A percentile compares a stretch with the other conserved stretches of the same genome.
These are phyloP conservation scores for Chrysosphaeria jannelii DNA, from an alignment of 2,329 filamentous ascomycete genomes.

Conservation along the genomic window DNA sequence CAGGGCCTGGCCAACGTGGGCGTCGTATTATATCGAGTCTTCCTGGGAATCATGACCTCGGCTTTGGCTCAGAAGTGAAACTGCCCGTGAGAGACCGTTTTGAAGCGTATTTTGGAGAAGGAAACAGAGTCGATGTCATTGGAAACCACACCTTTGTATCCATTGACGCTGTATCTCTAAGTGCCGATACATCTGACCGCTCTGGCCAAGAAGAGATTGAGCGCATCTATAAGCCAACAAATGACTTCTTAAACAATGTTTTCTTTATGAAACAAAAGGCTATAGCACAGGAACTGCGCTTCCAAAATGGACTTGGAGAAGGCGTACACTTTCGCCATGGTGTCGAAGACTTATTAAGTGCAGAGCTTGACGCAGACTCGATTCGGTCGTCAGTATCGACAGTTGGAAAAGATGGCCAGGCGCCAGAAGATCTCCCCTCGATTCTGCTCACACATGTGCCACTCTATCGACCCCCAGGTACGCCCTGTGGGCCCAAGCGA, in stretches of 20 bases:
- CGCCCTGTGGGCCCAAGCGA: conserved; percentile 61
- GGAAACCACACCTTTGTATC: conserved; percentile 92
- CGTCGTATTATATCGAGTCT: conserved; percentile 59
- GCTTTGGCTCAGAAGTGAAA: conserved; percentile 68
- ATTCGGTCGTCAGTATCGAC: too few relatives aligned
- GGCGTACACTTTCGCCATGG: conserved; percentile 24
- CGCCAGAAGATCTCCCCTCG: conserved; percentile 40
- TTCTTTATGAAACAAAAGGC: conserved; percentile 33
- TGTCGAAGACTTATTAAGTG: conserved; percentile 25
- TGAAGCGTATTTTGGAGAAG: conserved; percentile 62
- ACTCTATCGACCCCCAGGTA: conserved; percentile 51
- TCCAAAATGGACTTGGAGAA: conserved; percentile 27
- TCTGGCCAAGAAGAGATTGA: conserved; percentile 19
- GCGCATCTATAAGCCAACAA: conserved; percentile 43
- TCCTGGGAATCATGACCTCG: conserved; percentile 85
- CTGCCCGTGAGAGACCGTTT: conserved; percentile 56
- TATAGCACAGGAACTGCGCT: conserved; percentile 35
- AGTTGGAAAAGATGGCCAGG: too few relatives aligned
- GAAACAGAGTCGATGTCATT: conserved; percentile 71
- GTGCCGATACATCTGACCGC: conserved; percentile 28
- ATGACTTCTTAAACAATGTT: conserved; percentile 44
- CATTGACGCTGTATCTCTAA: conserved; percentile 65
- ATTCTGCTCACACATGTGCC: conserved; percentile 80
- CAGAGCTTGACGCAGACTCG: conserved; percentile 9
- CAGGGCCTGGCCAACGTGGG: conserved; percentile 28